Evolutionary conservation across 225 moss, liverwort and hornwort genomes (phyloP).

Genomic region (Polytrichum formosum): DNA sequence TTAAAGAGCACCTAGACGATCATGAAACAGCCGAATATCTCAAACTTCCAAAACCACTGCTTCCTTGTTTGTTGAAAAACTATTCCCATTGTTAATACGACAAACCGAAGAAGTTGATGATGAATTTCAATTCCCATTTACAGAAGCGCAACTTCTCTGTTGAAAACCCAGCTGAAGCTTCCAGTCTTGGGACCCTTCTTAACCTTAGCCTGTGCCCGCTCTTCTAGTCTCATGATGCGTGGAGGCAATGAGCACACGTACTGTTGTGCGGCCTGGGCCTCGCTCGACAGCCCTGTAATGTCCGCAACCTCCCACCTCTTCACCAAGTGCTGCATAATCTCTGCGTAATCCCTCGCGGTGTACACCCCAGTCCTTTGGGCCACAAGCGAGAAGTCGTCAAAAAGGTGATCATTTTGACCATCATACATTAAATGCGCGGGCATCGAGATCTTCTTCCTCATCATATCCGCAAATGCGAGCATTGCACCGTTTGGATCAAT

Average conservation of each 20-base stretch:
- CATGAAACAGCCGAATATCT: neutral
- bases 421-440: slow-evolving; percentile 88
- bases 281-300: slow-evolving; percentile 57
- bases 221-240: slow-evolving; percentile 74
- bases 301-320: slow-evolving; percentile 71
- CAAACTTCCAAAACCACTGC: neutral
- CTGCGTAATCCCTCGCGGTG: slow-evolving; percentile 81
- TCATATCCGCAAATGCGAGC: slow-evolving; percentile 72
- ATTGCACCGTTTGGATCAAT: slow-evolving; percentile 71
- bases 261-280: slow-evolving; percentile 67
- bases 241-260: slow-evolving; percentile 69
- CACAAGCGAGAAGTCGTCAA: slow-evolving; percentile 71
- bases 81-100: neutral
- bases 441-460: slow-evolving; percentile 88
- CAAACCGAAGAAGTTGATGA: too few species aligned
- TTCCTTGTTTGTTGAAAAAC: neutral
- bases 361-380: slow-evolving; percentile 79
- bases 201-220: slow-evolving; percentile 61
- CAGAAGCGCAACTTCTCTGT: slow-evolving; percentile 68
- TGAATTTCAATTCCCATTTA: slow-evolving; percentile 8
- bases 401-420: slow-evolving; percentile 58
- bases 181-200: slow-evolving; percentile 67
- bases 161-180: slow-evolving; percentile 79
- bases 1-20: neutral
- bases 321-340: slow-evolving; percentile 81